These are phyloP conservation scores for Nicotiana tabacum DNA, from an alignment of 257 asterid species.

Conservation along the genomic window DNA sequence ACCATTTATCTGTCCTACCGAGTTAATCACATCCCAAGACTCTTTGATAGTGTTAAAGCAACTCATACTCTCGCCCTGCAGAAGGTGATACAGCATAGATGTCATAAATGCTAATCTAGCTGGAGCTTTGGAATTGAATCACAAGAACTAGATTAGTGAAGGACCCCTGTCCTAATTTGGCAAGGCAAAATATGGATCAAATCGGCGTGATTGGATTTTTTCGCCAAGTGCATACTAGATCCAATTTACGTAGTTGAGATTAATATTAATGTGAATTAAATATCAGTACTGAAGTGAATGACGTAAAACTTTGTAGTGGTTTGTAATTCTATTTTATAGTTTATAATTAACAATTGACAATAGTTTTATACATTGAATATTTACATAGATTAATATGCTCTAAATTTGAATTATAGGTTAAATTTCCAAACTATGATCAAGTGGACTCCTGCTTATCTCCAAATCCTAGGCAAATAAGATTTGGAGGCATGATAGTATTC, in stretches of 20 bases:
- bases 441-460: not conserved
- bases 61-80: constrained; percentile 72
- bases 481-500: not conserved
- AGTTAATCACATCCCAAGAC: constrained; percentile 72
- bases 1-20: constrained; percentile 41
- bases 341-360: not conserved
- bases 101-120: constrained; percentile 10
- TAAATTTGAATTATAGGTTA: not conserved
- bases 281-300: not conserved
- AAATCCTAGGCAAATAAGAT: not conserved
- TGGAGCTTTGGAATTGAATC: not conserved
- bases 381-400: not conserved
- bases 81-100: not conserved
- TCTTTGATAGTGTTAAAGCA: constrained; percentile 72
- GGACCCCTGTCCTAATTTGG: not conserved
- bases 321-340: not conserved
- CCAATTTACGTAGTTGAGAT: not conserved
- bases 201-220: not conserved
- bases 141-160: constrained; percentile 6
- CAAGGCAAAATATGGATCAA: not conserved
- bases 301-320: not conserved
- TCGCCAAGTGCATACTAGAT: not conserved
- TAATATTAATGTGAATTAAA: not conserved
- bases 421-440: not conserved
- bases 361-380: not conserved